Evolutionary conservation across 768 basidiomycete species (phyloP).

Genomic region (Strobilomyces echinocephalus): DNA sequence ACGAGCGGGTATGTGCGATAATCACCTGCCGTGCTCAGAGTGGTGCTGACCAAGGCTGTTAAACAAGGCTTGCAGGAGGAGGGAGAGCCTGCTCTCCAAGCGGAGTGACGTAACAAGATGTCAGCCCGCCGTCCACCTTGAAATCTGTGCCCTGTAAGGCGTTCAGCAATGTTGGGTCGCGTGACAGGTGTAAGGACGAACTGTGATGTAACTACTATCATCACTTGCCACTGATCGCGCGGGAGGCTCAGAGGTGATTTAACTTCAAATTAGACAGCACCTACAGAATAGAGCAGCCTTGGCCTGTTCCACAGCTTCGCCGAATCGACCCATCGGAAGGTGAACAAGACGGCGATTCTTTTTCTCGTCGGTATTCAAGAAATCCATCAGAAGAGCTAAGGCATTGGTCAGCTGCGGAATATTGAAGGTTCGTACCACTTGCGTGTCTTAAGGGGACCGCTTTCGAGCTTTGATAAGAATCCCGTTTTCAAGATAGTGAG

Average conservation of each 20-base stretch:
- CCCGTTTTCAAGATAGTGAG: not conserved
- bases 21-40: too few relatives aligned
- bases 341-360: constrained; percentile 85
- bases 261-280: constrained; percentile 32
- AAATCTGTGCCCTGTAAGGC: constrained; percentile 76
- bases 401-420: not conserved
- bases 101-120: constrained; percentile 89
- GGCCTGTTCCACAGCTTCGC: constrained; percentile 93
- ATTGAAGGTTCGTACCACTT: constrained; percentile 27
- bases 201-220: constrained; percentile 95
- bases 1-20: too few relatives aligned
- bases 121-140: constrained; percentile 92
- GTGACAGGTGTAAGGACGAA: constrained; percentile 34
- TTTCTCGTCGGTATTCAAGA: constrained; percentile 95
- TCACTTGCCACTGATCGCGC: constrained; percentile 70
- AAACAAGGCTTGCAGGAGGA: constrained; percentile 65
- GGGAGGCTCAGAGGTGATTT: constrained; percentile 6
- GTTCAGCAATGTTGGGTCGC: constrained; percentile 2
- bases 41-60: not conserved
- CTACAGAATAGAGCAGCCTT: constrained; percentile 88
- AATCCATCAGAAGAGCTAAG: constrained; percentile 95
- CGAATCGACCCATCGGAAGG: constrained; percentile 95
- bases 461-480: constrained; percentile 28
- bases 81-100: constrained; percentile 68
- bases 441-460: constrained; percentile 95